phyloP scores from a whole-genome alignment of 2,329 filamentous ascomycete genomes.

The Pseudohalonectria lignicola region DNA sequence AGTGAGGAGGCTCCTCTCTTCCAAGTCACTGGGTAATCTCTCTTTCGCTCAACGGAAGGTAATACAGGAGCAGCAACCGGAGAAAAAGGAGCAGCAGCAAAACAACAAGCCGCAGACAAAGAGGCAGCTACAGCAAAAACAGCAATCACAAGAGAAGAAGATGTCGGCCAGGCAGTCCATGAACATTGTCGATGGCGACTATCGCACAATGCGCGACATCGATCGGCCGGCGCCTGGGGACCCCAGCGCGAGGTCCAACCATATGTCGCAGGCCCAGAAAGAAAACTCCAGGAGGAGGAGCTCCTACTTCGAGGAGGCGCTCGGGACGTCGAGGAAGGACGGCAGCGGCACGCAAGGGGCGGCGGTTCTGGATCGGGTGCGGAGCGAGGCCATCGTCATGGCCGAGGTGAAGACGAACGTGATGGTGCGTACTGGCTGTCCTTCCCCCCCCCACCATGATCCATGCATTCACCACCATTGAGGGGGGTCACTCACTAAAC shows the following conservation, averaged over 20 bases:
- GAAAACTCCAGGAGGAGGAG: slow-evolving; percentile 25
- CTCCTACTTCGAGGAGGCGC: slow-evolving; percentile 34
- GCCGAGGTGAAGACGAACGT: slow-evolving; percentile 55
- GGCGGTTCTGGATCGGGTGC: slow-evolving; percentile 26
- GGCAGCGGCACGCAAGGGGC: slow-evolving; percentile 19
- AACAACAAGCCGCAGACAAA: not conserved
- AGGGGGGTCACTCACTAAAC: not conserved
- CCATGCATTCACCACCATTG: not conserved
- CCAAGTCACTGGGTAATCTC: not conserved
- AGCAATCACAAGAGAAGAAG: not conserved
- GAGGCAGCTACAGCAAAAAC: not conserved
- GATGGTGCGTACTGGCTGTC: slow-evolving; percentile 37
- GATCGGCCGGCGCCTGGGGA: slow-evolving; percentile 28
- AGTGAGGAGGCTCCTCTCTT: not conserved
- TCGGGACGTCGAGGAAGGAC: slow-evolving; percentile 18
- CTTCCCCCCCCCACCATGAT: not conserved
- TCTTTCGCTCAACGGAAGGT: slow-evolving; percentile 1
- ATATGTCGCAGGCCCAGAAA: slow-evolving; percentile 18
- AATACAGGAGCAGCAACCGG: not conserved
- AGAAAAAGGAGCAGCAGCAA: not conserved
- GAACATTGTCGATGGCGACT: slow-evolving; percentile 23
- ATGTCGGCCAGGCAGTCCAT: slow-evolving; percentile 7
- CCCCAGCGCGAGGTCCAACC: slow-evolving; percentile 12
- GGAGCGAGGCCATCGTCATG: slow-evolving; percentile 45
- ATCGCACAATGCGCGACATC: slow-evolving; percentile 23